phyloP scores from a whole-genome alignment of 306 rosid genomes.

The Medicago lupulina region DNA sequence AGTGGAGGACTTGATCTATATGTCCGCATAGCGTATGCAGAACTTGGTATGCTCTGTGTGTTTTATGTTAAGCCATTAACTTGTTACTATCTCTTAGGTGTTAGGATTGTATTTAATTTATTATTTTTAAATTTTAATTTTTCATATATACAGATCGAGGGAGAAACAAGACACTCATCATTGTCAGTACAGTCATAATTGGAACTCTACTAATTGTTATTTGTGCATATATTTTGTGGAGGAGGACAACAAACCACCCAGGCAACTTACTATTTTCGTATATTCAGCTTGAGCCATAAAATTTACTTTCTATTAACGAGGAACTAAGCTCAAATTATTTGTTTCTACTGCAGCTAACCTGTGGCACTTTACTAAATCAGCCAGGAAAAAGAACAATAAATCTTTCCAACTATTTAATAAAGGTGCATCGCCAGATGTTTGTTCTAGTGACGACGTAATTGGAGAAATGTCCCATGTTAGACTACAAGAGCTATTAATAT shows the following conservation, averaged over 20 bases:
- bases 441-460: background rate
- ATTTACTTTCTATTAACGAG: background rate
- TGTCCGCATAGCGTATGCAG: constrained; percentile 38
- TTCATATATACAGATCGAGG: background rate
- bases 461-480: constrained; percentile 29
- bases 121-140: background rate
- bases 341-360: background rate
- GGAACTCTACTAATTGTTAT: constrained; percentile 28
- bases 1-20: constrained; percentile 37
- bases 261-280: background rate
- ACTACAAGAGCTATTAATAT: constrained; percentile 28
- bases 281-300: background rate
- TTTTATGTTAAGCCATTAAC: background rate
- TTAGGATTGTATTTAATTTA: background rate
- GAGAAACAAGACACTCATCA: background rate
- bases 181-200: constrained; percentile 9
- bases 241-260: constrained; percentile 5
- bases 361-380: constrained; percentile 2
- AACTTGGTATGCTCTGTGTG: constrained; percentile 31
- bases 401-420: background rate
- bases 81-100: background rate
- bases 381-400: background rate
- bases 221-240: constrained; percentile 40
- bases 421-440: background rate
- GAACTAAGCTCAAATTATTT: background rate